Evolutionary conservation across 148 eudicot species (phyloP).

Genomic region (Rhododendron ferrugineum): DNA sequence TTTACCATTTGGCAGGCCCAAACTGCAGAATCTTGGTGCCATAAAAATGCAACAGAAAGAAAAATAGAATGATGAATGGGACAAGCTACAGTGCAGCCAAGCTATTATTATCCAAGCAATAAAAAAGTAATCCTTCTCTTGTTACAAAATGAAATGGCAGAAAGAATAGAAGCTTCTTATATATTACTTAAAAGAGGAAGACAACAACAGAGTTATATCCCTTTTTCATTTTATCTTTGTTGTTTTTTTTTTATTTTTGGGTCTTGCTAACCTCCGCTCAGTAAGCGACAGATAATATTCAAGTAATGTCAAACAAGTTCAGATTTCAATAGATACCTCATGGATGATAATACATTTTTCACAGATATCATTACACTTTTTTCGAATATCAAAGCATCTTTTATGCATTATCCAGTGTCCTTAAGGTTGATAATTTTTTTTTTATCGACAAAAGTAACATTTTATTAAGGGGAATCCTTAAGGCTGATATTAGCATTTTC

Average conservation of each 20-base stretch:
- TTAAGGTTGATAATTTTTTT: no score
- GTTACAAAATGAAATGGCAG: background rate
- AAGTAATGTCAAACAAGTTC: no score
- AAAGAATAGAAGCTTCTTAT: constrained; percentile 47
- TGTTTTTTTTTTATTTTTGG: background rate
- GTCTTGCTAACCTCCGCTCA: no score
- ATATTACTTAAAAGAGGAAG: constrained; percentile 1
- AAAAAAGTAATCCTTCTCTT: background rate
- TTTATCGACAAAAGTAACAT: no score
- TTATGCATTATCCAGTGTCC: background rate
- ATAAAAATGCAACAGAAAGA: background rate
- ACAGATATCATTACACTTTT: no score
- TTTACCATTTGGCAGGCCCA: background rate
- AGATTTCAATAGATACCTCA: no score
- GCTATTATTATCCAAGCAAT: background rate
- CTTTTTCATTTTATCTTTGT: background rate
- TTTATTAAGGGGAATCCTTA: no score
- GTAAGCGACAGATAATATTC: no score
- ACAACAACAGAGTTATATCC: background rate
- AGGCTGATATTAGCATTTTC: background rate
- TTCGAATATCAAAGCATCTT: no score
- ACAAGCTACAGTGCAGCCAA: background rate
- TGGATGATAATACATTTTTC: no score
- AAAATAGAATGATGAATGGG: background rate
- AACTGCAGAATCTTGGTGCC: background rate